Conservation (phyloP, 371 early-diverging fungal genomes). For the Rozella allomycis region DNA sequence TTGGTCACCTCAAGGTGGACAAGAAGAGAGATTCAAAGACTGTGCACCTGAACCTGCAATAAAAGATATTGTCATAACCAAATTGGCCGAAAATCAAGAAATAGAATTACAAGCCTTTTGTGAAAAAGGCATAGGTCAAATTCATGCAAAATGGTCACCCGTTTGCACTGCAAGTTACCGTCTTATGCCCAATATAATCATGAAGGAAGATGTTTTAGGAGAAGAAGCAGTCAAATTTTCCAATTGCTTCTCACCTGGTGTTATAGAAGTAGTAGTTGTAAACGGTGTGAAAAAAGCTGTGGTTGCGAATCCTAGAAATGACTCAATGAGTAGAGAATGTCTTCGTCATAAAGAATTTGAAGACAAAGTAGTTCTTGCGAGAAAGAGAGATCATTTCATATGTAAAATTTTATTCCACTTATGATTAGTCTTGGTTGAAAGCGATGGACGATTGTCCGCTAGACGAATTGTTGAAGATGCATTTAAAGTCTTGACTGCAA, state of each 20-base stretch:
- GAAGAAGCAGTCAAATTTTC: constrained; percentile 69
- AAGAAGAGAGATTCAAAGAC: constrained; percentile 41
- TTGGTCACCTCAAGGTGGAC: constrained; percentile 78
- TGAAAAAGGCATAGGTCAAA: constrained; percentile 79
- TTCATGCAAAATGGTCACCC: constrained; percentile 97
- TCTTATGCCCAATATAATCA: constrained; percentile 72
- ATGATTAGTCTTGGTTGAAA: too few relatives aligned
- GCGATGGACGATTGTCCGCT: too few relatives aligned
- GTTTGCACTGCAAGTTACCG: constrained; percentile 90
- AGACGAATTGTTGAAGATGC: too few relatives aligned
- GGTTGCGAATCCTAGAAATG: constrained; percentile 79
- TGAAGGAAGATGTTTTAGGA: constrained; percentile 63
- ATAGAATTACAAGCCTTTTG: constrained; percentile 73
- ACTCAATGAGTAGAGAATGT: constrained; percentile 87
- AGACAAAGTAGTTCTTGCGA: constrained; percentile 64
- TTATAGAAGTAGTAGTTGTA: constrained; percentile 46
- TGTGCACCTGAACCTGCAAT: constrained; percentile 47
- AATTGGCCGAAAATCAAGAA: constrained; percentile 29
- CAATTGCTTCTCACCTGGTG: constrained; percentile 75
- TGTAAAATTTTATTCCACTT: constrained; percentile 22
- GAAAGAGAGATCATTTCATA: constrained; percentile 87
- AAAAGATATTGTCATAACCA: constrained; percentile 78
- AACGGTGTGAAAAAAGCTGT: constrained; percentile 40
- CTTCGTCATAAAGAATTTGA: constrained; percentile 82
- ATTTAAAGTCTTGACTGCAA: too few relatives aligned